Base-by-base conservation (phyloP, 345 rosid species). In the Camelina hispida region DNA sequence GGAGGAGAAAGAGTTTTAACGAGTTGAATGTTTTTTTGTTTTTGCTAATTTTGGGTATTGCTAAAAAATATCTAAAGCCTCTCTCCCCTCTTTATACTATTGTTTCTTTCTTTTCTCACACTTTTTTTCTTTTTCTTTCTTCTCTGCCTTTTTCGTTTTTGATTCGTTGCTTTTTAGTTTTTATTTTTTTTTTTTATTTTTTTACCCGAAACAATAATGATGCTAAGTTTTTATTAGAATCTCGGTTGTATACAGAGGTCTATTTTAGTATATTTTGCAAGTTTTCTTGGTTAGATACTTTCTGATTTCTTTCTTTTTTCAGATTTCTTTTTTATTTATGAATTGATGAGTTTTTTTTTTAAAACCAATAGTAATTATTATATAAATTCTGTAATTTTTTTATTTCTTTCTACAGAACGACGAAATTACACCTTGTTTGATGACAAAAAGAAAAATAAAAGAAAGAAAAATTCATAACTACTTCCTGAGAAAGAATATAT, bases 1-100 rank as follows among this genome's bases (percentile, higher is more conserved):
- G 89, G 96, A 71, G 76, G 80, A 77, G 66, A 65, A 71, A 63
- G 80, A 71, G 76, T 50, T 70, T 50, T 64, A 25, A 63, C 61
- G 44, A 61, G 57, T 6, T 51, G 63, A 61, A 69, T 77, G 80
- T 68, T 28, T 68, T 62, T 68, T 34, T 47, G 52, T 47, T 20
- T 67, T 52, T 69, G 7, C 80, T 69, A 76, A 61, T 68, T 69
- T 70, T 70, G 62, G 72, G 72, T 52, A 17, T 14, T 77, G 28
- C 30, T 28, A 28, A 56, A 23, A 32, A 7, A 62, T 7, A 61
- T 70, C 76, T 8, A 60, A 63, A 63, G 66, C 66, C 54, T 13
- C 9, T 5, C 75, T 62, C 66, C 61, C 9, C 9, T 8, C 75
- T 69, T 77, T 77, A 69, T 68, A 25, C 28, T 25, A 76, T 10